Evolutionary conservation across 176 grass and related monocot genomes (phyloP).

Genomic region (Eragrostis nindensis): DNA sequence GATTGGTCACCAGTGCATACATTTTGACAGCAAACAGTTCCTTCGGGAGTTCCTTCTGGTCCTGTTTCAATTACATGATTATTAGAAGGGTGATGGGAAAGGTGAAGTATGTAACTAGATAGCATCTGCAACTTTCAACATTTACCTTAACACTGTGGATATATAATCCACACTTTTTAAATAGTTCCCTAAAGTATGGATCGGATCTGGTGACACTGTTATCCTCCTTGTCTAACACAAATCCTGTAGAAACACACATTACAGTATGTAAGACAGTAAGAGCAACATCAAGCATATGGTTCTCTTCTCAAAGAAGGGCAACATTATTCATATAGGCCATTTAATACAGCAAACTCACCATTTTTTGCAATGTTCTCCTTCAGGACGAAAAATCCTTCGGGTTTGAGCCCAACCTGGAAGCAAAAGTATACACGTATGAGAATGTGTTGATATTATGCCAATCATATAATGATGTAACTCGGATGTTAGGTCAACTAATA

Average conservation of each 20-base stretch:
- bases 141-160: constrained; percentile 69
- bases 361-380: constrained; percentile 92
- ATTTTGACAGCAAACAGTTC: constrained; percentile 97
- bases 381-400: constrained; percentile 88
- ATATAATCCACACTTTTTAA: constrained; percentile 81
- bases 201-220: constrained; percentile 97
- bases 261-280: constrained; percentile 4
- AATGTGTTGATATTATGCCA: constrained; percentile 10
- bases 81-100: constrained; percentile 17
- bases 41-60: constrained; percentile 78
- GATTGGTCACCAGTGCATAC: constrained; percentile 82
- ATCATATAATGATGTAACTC: not conserved
- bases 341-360: constrained; percentile 51
- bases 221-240: constrained; percentile 96
- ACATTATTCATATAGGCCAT: not conserved
- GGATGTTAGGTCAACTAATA: constrained; percentile 18
- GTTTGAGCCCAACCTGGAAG: constrained; percentile 89
- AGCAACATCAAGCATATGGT: constrained; percentile 16
- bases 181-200: constrained; percentile 89
- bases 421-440: not conserved
- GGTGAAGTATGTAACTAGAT: constrained; percentile 8
- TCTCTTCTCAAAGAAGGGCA: not conserved
- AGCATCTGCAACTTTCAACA: constrained; percentile 13
- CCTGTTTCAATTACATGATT: constrained; percentile 58
- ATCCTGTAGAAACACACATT: constrained; percentile 55